Base-by-base conservation (phyloP, 2,329 filamentous ascomycete species). In the Alternaria angustiovoidea region DNA sequence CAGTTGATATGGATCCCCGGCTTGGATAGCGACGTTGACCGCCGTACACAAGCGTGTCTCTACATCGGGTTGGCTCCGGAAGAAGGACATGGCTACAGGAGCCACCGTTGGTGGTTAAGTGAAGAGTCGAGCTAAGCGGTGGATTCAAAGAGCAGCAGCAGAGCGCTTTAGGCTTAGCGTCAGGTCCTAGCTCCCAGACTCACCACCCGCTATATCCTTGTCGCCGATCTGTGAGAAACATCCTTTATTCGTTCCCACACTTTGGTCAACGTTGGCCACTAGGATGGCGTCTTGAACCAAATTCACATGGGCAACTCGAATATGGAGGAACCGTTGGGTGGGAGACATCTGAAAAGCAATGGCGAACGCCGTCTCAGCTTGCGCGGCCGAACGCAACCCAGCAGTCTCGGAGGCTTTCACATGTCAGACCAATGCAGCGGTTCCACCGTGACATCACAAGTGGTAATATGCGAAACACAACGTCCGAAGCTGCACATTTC, bases 21-120 rank as follows among this genome's bases (percentile, higher is more conserved):
- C 60, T 20, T 59, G 64, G 22, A 77, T 66, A 16, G 73, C 73
- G 20, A 53, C 49, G 52, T 77, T 75, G 34, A 75, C 66, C 9
- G 71, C 69, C 30, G 61, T 67, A 34, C 72, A 74, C 42, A 76
- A 64, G 44, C 68, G 62, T 22, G 67, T 61, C 55, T 74, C 70
- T 32, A 75, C 67, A 54, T 66, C 62, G 51, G 62, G 65, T 39
- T 64, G 63, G 49, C 64, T 69, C 41, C 63, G 68, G 42, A 67
- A 66, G 51, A 62, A 64, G 20, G 68, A 58, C 71, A 74, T 74
- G 36, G 46, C 59, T 65, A 39, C 32, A 48, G 20, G 42, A 55
- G 57, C 58, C 54, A 41, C 43, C 14, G 61, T 51, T 57, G 44
- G 51, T 59, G 59, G 46, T 62, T 58, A 57, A 49, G 32, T 39